Conservation (phyloP, 768 basidiomycete species). For the Termitomyces sp. region DNA sequence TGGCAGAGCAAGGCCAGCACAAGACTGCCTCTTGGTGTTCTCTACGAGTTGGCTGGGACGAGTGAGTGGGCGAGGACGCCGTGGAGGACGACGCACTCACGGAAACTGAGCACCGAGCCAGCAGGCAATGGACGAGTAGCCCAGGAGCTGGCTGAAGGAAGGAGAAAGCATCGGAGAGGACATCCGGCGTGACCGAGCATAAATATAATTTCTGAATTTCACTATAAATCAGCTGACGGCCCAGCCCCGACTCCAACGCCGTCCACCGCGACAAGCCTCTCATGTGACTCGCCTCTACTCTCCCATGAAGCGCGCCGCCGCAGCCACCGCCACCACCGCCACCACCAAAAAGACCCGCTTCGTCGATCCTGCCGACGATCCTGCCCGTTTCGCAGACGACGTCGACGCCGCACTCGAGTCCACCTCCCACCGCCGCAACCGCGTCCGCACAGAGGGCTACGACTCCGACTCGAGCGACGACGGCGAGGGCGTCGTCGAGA, state of each 20-base stretch:
- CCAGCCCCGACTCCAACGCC: too few relatives aligned
- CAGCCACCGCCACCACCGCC: constrained; percentile 24
- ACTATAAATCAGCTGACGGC: background rate
- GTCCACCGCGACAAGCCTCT: too few relatives aligned
- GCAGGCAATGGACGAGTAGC: constrained; percentile 66
- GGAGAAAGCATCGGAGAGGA: constrained; percentile 21
- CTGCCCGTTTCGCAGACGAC: constrained; percentile 70
- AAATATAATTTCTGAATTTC: too few relatives aligned
- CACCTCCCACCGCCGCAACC: constrained; percentile 56
- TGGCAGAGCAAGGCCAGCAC: constrained; percentile 87
- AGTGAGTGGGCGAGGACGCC: background rate
- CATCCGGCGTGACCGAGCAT: too few relatives aligned
- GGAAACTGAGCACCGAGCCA: constrained; percentile 90
- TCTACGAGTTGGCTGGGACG: constrained; percentile 71
- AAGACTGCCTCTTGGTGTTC: constrained; percentile 70
- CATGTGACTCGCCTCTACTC: constrained; percentile 10
- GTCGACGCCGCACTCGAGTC: constrained; percentile 72
- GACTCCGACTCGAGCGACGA: constrained; percentile 94
- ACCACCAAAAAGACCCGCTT: constrained; percentile 66
- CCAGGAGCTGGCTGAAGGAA: constrained; percentile 57
- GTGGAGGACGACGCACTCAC: constrained; percentile 40
- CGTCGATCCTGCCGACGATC: constrained; percentile 71
- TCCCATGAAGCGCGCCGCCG: constrained; percentile 30
- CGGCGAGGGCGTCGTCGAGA: constrained; percentile 88
- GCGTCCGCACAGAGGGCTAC: constrained; percentile 82